Evolutionary conservation across 2,329 filamentous ascomycete genomes (phyloP).

Genomic region (Botryotinia convoluta): DNA sequence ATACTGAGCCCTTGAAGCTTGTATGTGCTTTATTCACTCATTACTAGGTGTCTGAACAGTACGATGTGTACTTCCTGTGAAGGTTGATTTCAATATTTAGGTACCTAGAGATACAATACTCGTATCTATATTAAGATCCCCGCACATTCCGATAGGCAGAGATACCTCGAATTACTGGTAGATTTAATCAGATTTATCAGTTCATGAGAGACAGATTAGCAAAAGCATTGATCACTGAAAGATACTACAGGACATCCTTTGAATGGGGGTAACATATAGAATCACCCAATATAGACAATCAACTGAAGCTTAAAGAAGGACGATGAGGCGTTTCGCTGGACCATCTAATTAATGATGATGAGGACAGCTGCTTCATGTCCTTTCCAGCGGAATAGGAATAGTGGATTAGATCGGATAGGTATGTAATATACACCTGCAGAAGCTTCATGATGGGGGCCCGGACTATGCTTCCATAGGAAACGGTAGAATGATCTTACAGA

Average conservation of each 20-base stretch:
- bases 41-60: background rate
- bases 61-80: background rate
- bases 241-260: background rate
- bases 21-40: background rate
- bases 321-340: background rate
- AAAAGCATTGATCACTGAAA: background rate
- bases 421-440: conserved; percentile 10
- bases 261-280: background rate
- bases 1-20: background rate
- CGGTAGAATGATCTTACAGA: background rate
- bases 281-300: background rate
- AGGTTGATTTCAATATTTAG: background rate
- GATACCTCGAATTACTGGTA: background rate
- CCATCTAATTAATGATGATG: background rate
- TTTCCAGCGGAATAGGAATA: background rate
- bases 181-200: background rate
- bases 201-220: background rate
- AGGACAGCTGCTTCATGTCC: conserved; percentile 5
- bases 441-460: conserved; percentile 6
- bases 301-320: background rate
- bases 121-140: background rate
- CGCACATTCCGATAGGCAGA: background rate
- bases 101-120: background rate
- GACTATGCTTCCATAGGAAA: conserved; percentile 11
- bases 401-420: background rate